Evolutionary conservation across 805 yeast genomes (phyloP).

Genomic region (Suhomyces vadensis): DNA sequence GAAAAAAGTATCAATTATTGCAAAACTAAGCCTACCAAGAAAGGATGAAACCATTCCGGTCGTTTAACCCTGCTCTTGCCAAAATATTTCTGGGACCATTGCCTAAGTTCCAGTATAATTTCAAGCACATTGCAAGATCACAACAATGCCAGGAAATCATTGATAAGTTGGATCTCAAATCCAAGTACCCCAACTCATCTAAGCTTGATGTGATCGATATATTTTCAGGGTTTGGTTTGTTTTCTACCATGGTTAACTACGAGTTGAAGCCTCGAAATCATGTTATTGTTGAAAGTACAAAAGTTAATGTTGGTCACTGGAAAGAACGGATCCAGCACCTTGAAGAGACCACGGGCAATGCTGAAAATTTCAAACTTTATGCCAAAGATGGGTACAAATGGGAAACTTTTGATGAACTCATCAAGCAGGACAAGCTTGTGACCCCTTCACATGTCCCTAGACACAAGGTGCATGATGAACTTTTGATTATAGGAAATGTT

Average conservation of each 20-base stretch:
- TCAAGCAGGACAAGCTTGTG: conserved; percentile 47
- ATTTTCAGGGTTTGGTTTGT: conserved; percentile 59
- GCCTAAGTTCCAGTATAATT: conserved; percentile 27
- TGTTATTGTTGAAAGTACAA: conserved; percentile 57
- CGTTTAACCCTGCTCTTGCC: conserved; percentile 29
- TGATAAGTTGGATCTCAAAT: conserved; percentile 46
- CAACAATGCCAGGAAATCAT: conserved; percentile 40
- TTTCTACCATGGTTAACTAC: conserved; percentile 63
- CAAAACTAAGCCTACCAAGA: background rate
- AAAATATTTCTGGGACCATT: conserved; percentile 21
- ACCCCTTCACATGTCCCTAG: conserved; percentile 26
- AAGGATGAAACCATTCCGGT: conserved; percentile 12
- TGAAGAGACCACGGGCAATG: conserved; percentile 23
- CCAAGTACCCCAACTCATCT: conserved; percentile 35
- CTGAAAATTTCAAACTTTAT: conserved; percentile 34
- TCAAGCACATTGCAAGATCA: conserved; percentile 23
- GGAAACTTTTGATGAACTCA: conserved; percentile 56
- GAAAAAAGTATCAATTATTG: background rate
- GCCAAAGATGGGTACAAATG: conserved; percentile 64
- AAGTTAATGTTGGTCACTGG: conserved; percentile 28
- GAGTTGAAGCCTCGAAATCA: conserved; percentile 63
- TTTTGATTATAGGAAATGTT: conserved; percentile 61
- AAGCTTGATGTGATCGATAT: conserved; percentile 57
- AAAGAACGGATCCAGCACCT: conserved; percentile 25
- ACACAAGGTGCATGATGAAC: conserved; percentile 49